A percentile compares a stretch with the other conserved stretches of the same genome.
Evolutionary conservation across 2,329 filamentous ascomycete genomes (phyloP).

Genomic region (Orbilia quercus): DNA sequence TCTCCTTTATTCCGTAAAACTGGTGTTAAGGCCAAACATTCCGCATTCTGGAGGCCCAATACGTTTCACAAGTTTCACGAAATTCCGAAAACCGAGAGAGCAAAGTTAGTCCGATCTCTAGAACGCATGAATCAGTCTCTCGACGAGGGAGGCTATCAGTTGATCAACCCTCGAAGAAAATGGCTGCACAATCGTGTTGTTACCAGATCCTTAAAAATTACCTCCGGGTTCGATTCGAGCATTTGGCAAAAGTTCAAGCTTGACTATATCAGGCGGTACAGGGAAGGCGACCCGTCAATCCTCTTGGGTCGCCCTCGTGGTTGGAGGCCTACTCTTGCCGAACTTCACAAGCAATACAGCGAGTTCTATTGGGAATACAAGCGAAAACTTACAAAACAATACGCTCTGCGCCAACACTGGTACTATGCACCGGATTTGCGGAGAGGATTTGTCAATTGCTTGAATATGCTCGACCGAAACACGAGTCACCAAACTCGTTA

Average conservation of each 20-base stretch:
- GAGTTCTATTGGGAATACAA: slow-evolving; percentile 26
- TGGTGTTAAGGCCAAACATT: background rate
- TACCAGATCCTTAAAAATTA: slow-evolving; percentile 10
- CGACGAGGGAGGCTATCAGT: slow-evolving; percentile 11
- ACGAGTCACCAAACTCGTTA: slow-evolving; percentile 6
- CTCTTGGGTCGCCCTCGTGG: slow-evolving; percentile 25
- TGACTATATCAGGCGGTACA: slow-evolving; percentile 29
- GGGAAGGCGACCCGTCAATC: slow-evolving; percentile 34
- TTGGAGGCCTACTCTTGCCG: slow-evolving; percentile 31
- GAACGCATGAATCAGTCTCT: slow-evolving; percentile 39
- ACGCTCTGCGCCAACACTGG: slow-evolving; percentile 32
- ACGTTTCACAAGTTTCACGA: slow-evolving; percentile 3
- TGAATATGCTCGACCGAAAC: slow-evolving; percentile 27
- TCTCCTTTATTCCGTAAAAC: background rate
- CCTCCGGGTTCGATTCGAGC: slow-evolving; percentile 23
- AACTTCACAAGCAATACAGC: slow-evolving; percentile 34
- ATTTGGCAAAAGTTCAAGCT: slow-evolving; percentile 46
- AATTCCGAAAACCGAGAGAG: background rate
- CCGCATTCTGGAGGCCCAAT: slow-evolving; percentile 6
- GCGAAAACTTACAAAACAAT: slow-evolving; percentile 5
- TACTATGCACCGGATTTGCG: slow-evolving; percentile 34
- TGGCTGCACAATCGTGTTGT: slow-evolving; percentile 25
- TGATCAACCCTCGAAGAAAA: slow-evolving; percentile 13
- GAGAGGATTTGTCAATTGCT: slow-evolving; percentile 15
- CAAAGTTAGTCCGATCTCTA: slow-evolving; percentile 6